These are phyloP conservation scores for Spathaspora sp. DNA, from an alignment of 805 yeast species.

Conservation along the genomic window DNA sequence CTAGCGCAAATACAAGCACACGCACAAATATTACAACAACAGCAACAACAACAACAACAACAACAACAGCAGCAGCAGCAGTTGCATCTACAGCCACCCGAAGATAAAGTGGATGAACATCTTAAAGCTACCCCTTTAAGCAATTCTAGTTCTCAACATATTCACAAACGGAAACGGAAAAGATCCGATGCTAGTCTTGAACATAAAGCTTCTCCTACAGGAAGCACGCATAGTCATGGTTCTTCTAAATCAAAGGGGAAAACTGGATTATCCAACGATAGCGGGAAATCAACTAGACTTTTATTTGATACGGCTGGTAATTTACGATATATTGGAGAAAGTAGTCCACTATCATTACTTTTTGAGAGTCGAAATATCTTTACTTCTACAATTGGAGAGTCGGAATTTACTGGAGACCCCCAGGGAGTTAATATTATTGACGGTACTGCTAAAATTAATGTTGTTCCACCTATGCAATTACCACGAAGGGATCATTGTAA, in stretches of 20 bases:
- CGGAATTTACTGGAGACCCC: slow-evolving; percentile 35
- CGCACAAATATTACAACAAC: neutral
- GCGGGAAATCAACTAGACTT: slow-evolving; percentile 21
- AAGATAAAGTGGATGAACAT: neutral
- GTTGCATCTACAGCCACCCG: neutral
- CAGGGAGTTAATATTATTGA: slow-evolving; percentile 32
- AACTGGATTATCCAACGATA: slow-evolving; percentile 9
- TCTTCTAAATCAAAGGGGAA: neutral
- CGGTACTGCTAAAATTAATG: slow-evolving; percentile 23
- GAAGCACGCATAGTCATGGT: neutral
- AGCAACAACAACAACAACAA: neutral
- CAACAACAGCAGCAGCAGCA: neutral
- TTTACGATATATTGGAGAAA: slow-evolving; percentile 38
- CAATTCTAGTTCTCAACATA: neutral
- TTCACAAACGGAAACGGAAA: neutral
- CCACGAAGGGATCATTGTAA: slow-evolving; percentile 5
- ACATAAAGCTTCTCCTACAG: neutral
- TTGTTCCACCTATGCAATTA: slow-evolving; percentile 12
- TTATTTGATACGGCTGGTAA: slow-evolving; percentile 32
- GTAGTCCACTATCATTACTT: slow-evolving; percentile 36
- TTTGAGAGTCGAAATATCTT: slow-evolving; percentile 37
- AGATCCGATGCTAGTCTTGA: neutral
- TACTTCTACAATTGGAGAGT: slow-evolving; percentile 23
- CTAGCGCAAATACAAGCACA: neutral
- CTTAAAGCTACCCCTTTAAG: neutral